A percentile compares a stretch with the other conserved stretches of the same genome.
These are phyloP conservation scores for Neonectria ditissima DNA, from an alignment of 2,329 filamentous ascomycete genomes.

Conservation along the genomic window DNA sequence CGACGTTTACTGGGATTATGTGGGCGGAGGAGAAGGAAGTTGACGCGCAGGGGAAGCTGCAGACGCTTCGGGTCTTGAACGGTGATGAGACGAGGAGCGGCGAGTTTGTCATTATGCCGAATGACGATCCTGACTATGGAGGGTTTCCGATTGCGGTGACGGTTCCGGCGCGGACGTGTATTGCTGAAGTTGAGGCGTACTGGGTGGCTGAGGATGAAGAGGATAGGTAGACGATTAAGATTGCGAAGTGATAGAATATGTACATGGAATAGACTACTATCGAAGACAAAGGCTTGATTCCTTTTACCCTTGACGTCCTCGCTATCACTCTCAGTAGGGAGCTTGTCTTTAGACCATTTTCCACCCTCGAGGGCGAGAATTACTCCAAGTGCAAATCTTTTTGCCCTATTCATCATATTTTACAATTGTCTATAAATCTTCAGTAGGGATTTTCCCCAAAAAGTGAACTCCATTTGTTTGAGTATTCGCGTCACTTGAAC, in stretches of 20 bases:
- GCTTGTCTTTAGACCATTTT: too few relatives aligned
- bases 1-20: slow-evolving; percentile 55
- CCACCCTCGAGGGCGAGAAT: too few relatives aligned
- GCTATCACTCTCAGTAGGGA: too few relatives aligned
- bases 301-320: too few relatives aligned
- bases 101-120: slow-evolving; percentile 65
- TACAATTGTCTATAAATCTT: too few relatives aligned
- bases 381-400: too few relatives aligned
- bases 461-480: too few relatives aligned
- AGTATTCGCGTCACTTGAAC: neutral
- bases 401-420: too few relatives aligned
- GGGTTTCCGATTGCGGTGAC: slow-evolving; percentile 67
- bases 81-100: slow-evolving; percentile 59
- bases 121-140: slow-evolving; percentile 66
- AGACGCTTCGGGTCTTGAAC: slow-evolving; percentile 50
- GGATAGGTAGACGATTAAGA: slow-evolving; percentile 32
- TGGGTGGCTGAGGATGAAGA: slow-evolving; percentile 46
- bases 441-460: too few relatives aligned
- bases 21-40: slow-evolving; percentile 52
- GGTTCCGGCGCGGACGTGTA: slow-evolving; percentile 62
- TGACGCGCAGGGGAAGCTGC: slow-evolving; percentile 47
- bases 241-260: too few relatives aligned
- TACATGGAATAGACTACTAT: too few relatives aligned
- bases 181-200: slow-evolving; percentile 57
- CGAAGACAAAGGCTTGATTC: too few relatives aligned